These are phyloP conservation scores for Tricholoma flavovirens DNA, from an alignment of 768 basidiomycete species.

Conservation along the genomic window DNA sequence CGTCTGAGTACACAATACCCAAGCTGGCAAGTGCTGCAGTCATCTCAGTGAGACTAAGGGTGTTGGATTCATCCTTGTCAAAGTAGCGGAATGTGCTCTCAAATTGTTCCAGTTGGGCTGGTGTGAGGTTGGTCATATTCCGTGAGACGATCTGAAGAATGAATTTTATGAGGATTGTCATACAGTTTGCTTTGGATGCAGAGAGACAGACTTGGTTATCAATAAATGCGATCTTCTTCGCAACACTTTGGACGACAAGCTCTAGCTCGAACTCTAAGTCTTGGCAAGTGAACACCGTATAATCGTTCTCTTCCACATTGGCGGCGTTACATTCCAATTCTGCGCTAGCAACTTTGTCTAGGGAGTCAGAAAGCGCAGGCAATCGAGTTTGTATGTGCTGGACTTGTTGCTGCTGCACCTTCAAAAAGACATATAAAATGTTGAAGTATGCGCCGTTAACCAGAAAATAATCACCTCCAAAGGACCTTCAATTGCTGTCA, in stretches of 20 bases:
- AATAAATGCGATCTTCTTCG: constrained; percentile 91
- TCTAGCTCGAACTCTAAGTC: constrained; percentile 89
- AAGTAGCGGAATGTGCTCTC: constrained; percentile 98
- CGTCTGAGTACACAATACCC: constrained; percentile 90
- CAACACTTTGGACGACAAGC: constrained; percentile 71
- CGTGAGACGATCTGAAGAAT: constrained; percentile 77
- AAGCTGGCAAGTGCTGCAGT: constrained; percentile 91
- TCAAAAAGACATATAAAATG: neutral
- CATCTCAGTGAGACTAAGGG: constrained; percentile 79
- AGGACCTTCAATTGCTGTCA: constrained; percentile 71
- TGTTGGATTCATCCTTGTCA: constrained; percentile 89
- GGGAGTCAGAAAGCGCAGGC: constrained; percentile 53
- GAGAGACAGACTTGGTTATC: constrained; percentile 76
- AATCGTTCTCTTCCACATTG: constrained; percentile 96
- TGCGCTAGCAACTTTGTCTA: constrained; percentile 51
- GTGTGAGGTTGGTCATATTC: constrained; percentile 90
- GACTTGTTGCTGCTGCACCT: constrained; percentile 74
- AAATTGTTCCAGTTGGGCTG: constrained; percentile 93
- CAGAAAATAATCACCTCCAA: constrained; percentile 51
- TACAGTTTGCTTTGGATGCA: neutral
- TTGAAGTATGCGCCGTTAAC: neutral
- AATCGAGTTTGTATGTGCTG: constrained; percentile 61
- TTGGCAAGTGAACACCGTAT: constrained; percentile 83
- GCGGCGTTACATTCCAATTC: constrained; percentile 78
- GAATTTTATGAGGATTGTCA: neutral